Evolutionary conservation across 257 asterid genomes (phyloP), one percentile per base, ranked within the genome.

Genomic region (Nicotiana noctiflora): DNA sequence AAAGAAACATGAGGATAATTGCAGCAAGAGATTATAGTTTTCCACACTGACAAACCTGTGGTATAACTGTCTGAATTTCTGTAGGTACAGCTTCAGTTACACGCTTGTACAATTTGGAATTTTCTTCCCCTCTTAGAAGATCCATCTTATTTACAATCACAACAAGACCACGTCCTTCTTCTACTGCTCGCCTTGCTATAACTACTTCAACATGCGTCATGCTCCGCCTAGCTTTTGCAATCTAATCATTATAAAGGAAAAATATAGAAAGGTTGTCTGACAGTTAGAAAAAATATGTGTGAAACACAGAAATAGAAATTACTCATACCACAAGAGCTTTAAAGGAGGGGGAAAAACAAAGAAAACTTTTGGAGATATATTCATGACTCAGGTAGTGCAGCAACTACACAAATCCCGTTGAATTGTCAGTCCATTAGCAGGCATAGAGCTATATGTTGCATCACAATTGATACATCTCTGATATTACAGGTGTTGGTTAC

Each of bases 171-270:
- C 98, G 89, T 75, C 98, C 99, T 92, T 95, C 99, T 80, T 92
- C 98, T 61, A 95, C 91, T 6, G 99, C 94, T 82, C 94, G 97
- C 86, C 99, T 87, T 53, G 99, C 98, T 85, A 95, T 93, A 68
- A 89, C 98, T 75, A 95, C 99, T 92, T 95, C 98, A 85, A 93
- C 92, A 76, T 95, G 99, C 84, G 90, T 95, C 97, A 95, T 85
- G 90, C 97, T 92, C 86, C 97, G 88, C 84, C 85, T 88, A 78
- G 88, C 89, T 82, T 80, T 89, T 79, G 89, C 89, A 81, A 95
- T 92, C 98, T 94, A 89, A 65, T 82, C 52, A 75, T n/a, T 76
- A 80, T n/a, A 70, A 78, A 77, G 56, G 56, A 40, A 51, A 51
- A 51, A 51, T 51, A 11, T 51, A 51, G 18, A 51, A 13, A 6